A percentile compares a stretch with the other conserved stretches of the same genome.
Evolutionary conservation across 2,329 filamentous ascomycete genomes (phyloP).

Genomic region (Orbilia quercus): DNA sequence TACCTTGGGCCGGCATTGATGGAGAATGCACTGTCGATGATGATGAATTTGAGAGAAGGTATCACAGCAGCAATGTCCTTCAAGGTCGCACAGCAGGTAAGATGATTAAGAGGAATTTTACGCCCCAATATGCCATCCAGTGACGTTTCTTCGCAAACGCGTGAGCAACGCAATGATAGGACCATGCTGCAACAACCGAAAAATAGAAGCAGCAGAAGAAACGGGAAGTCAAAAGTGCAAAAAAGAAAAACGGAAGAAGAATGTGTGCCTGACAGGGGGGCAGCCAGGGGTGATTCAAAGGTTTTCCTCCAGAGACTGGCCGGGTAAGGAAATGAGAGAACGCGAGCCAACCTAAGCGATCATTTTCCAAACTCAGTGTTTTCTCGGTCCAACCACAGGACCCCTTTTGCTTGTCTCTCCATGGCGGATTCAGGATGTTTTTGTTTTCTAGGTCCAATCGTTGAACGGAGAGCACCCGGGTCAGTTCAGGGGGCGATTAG

Average conservation of each 20-base stretch:
- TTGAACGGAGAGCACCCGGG: constrained; percentile 4
- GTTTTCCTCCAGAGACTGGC: constrained; percentile 43
- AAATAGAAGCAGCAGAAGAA: constrained; percentile 42
- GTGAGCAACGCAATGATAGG: constrained; percentile 34
- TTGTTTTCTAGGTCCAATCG: constrained; percentile 16
- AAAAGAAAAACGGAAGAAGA: constrained; percentile 28
- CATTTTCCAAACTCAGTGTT: constrained; percentile 36
- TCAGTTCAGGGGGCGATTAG: constrained; percentile 34
- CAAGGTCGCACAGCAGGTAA: constrained; percentile 44
- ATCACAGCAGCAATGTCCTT: constrained; percentile 35
- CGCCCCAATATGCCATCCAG: constrained; percentile 27
- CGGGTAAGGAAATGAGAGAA: constrained; percentile 47
- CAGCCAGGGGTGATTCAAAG: constrained; percentile 1
- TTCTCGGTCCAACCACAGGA: constrained; percentile 41
- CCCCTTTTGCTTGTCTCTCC: constrained; percentile 32
- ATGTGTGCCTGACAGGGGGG: constrained; percentile 48
- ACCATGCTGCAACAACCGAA: constrained; percentile 22
- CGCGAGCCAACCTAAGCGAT: constrained; percentile 46
- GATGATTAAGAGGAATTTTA: constrained; percentile 36
- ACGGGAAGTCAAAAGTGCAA: constrained; percentile 53
- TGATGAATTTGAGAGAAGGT: constrained; percentile 13
- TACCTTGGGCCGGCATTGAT: background rate
- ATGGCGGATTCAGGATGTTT: background rate
- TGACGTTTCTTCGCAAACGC: constrained; percentile 25
- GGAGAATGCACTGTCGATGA: constrained; percentile 4